phyloP scores from a whole-genome alignment of 1,284 basidiomycete species.

The Papiliotrema flavescens region DNA sequence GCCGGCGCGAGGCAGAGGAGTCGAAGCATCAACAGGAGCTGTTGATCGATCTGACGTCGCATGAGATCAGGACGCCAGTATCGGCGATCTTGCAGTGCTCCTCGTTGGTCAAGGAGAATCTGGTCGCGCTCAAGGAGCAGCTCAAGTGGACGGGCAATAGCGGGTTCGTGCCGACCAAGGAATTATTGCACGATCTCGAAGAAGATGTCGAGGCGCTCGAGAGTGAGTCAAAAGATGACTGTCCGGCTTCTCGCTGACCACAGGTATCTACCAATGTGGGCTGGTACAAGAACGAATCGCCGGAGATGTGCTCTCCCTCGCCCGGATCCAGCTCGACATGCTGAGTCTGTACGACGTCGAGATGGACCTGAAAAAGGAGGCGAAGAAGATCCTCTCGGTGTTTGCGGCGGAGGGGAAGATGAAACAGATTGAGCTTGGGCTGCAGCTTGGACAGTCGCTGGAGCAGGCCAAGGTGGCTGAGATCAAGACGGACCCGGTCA shows the following conservation, averaged over 20 bases:
- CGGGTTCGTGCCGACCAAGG: constrained; percentile 36
- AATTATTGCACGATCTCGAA: constrained; percentile 39
- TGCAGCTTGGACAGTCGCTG: constrained; percentile 32
- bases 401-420: constrained; percentile 39
- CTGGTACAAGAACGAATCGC: constrained; percentile 50
- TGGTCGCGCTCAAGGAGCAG: constrained; percentile 33
- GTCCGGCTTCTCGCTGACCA: constrained; percentile 1
- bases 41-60: constrained; percentile 46
- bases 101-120: constrained; percentile 43
- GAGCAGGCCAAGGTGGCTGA: constrained; percentile 17
- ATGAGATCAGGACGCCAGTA: constrained; percentile 47
- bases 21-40: constrained; percentile 43
- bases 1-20: constrained; percentile 41
- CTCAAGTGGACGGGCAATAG: constrained; percentile 20
- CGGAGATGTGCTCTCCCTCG: constrained; percentile 48
- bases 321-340: constrained; percentile 48
- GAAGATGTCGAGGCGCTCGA: constrained; percentile 47
- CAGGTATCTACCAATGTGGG: constrained; percentile 43
- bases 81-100: constrained; percentile 47
- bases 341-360: constrained; percentile 40
- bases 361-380: constrained; percentile 43
- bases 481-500: constrained; percentile 46
- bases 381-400: constrained; percentile 37
- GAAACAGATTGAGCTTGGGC: constrained; percentile 32
- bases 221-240: constrained; percentile 16